Base-by-base conservation (phyloP, 495 filamentous ascomycete species). In the Penicillium paradoxum region DNA sequence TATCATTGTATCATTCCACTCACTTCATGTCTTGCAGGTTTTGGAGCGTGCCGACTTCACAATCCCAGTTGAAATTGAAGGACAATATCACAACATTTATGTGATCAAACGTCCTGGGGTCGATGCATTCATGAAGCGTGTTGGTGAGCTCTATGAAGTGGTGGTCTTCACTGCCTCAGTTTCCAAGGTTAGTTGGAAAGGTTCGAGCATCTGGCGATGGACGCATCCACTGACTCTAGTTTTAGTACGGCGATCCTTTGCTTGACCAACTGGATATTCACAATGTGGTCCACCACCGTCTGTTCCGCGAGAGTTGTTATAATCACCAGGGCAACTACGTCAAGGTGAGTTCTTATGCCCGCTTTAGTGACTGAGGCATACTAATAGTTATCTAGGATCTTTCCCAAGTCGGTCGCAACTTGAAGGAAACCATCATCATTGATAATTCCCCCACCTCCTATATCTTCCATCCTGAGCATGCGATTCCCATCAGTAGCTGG, bases 241-340 rank as follows among this genome's bases (percentile, higher is more conserved):
- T 51, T 15, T 37, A 97, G 91, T 98, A 98, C 62, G 93, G 93
- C 44, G 93, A 98, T 73, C 93, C 93, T 30, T 76, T 98, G 29
- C 77, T 99, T 21, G 95, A 99, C 67, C 95, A 99, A 69, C 75
- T 99, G 42, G 93, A 99, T 66, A 96, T 99, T 51, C 93, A 99
- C 67, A 83, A 90, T 58, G 93, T 97, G 24, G 89, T 99, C 21
- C 95, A 97, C 65, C 93, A 99, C 65, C 82, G 93, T 15, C 75
- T 99, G 22, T 99, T 99, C 81, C 84, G 93, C 29, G 93, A 99
- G 67, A 97, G 92, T 68, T 99, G 93, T 70, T 97, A 96, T 69
- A 97, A 99, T 67, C 95, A 99, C 67, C 95, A 97, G 73, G 93
- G 93, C 51, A 98, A 98, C 67, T 98, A 98, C 63, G 93, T 98